Conservation (phyloP, 2,329 filamentous ascomycete species). For the Dryadomyces quercivorus region DNA sequence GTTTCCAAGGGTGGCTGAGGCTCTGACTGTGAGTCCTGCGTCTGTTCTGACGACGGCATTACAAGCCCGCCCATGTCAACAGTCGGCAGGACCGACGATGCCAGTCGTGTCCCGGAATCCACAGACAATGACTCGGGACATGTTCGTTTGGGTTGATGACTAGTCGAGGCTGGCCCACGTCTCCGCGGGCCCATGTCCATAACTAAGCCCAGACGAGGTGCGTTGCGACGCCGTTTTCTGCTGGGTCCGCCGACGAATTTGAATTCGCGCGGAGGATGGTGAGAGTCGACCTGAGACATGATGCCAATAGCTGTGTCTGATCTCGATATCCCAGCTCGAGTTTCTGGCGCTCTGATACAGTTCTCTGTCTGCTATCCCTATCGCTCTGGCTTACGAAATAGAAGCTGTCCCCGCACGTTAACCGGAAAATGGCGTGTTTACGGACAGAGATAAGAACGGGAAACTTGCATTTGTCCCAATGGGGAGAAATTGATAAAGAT, state of each 20-base stretch:
- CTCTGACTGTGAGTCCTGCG: neutral
- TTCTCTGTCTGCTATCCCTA: no score
- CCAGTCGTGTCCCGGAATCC: neutral
- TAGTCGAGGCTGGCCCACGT: neutral
- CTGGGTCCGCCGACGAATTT: constrained; percentile 6
- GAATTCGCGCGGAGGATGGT: constrained; percentile 11
- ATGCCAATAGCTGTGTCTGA: neutral
- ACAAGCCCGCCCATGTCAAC: neutral
- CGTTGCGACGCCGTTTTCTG: neutral
- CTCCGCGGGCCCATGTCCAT: neutral
- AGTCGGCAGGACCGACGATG: neutral
- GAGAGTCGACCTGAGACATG: neutral
- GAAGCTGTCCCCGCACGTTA: neutral
- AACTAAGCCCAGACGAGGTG: neutral
- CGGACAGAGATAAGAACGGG: neutral
- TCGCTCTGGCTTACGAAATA: neutral
- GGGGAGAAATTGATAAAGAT: neutral
- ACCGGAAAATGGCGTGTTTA: neutral
- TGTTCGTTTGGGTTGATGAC: neutral
- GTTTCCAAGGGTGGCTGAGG: no score
- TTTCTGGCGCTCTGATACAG: neutral
- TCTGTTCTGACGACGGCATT: neutral
- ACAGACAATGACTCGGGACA: neutral
- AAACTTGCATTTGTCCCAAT: neutral
- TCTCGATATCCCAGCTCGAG: neutral